phyloP scores from a whole-genome alignment of 345 rosid genomes.

The Pistacia vera region DNA sequence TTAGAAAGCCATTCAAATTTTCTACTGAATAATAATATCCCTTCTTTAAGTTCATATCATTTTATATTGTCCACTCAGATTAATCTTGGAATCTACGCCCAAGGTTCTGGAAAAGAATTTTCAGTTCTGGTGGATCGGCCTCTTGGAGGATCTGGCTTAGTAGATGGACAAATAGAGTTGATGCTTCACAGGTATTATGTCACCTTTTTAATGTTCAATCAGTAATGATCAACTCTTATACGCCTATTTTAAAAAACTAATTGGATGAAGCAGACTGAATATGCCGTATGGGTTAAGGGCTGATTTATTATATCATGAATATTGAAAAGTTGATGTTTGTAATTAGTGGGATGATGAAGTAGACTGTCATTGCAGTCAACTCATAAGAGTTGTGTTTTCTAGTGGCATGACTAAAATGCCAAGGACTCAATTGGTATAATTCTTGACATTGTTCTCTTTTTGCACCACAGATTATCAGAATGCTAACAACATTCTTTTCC shows the following conservation, averaged over 20 bases:
- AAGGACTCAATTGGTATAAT: not conserved
- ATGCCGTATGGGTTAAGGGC: not conserved
- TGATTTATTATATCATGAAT: not conserved
- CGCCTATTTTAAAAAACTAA: not conserved
- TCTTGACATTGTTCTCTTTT: constrained; percentile 2
- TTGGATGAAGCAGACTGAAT: constrained; percentile 4
- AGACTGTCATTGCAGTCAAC: not conserved
- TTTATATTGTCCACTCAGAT: constrained; percentile 49
- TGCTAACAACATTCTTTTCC: constrained; percentile 17
- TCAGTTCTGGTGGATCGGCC: constrained; percentile 93
- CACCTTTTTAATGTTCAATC: constrained; percentile 5
- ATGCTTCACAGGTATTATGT: constrained; percentile 85
- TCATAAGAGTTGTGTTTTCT: not conserved
- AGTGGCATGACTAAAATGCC: not conserved
- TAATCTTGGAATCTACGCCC: constrained; percentile 83
- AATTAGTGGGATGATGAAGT: not conserved
- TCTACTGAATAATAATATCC: not conserved
- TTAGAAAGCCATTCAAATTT: constrained; percentile 9
- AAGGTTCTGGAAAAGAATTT: constrained; percentile 75
- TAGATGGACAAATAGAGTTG: constrained; percentile 92
- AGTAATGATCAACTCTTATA: not conserved
- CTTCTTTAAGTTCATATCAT: not conserved
- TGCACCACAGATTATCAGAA: not conserved
- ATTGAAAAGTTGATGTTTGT: not conserved
- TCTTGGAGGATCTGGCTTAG: constrained; percentile 85